These are phyloP conservation scores for Psilocybe azurescens DNA, from an alignment of 768 basidiomycete species.

Conservation along the genomic window DNA sequence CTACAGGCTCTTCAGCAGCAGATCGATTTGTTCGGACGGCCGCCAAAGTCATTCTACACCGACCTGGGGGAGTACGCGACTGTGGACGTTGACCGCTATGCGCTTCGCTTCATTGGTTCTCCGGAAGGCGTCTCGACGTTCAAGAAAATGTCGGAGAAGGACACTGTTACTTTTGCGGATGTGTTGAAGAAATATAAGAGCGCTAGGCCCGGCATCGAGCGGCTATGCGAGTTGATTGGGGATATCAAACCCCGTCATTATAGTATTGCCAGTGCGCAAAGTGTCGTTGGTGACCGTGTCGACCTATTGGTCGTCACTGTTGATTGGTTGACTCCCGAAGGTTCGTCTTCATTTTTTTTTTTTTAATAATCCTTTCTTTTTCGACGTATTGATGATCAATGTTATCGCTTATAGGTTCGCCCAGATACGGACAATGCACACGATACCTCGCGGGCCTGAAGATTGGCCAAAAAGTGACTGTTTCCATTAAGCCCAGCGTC, in stretches of 20 bases:
- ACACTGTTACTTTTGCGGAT: constrained; percentile 93
- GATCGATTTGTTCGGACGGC: constrained; percentile 94
- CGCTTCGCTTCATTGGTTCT: constrained; percentile 90
- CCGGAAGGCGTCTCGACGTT: constrained; percentile 91
- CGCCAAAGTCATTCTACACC: constrained; percentile 94
- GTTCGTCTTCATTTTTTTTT: constrained; percentile 47
- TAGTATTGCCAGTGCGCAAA: constrained; percentile 96
- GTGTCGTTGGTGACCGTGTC: constrained; percentile 92
- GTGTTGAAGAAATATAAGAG: constrained; percentile 77
- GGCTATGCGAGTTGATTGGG: constrained; percentile 85
- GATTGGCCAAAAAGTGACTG: constrained; percentile 91
- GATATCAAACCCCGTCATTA: constrained; percentile 99
- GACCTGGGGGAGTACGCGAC: constrained; percentile 83
- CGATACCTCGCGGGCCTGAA: constrained; percentile 87
- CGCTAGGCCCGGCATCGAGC: constrained; percentile 84
- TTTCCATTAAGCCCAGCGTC: constrained; percentile 97
- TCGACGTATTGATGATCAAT: constrained; percentile 6
- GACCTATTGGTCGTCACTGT: constrained; percentile 96
- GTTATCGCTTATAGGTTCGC: constrained; percentile 52
- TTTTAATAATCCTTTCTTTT: background rate
- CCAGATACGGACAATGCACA: constrained; percentile 93
- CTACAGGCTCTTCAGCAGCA: constrained; percentile 97
- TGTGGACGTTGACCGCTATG: constrained; percentile 69
- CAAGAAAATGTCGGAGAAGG: constrained; percentile 95
- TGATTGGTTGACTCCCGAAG: constrained; percentile 87